These are phyloP conservation scores for Sequoiadendron giganteum DNA, from an alignment of 75 land plant species.

Conservation along the genomic window DNA sequence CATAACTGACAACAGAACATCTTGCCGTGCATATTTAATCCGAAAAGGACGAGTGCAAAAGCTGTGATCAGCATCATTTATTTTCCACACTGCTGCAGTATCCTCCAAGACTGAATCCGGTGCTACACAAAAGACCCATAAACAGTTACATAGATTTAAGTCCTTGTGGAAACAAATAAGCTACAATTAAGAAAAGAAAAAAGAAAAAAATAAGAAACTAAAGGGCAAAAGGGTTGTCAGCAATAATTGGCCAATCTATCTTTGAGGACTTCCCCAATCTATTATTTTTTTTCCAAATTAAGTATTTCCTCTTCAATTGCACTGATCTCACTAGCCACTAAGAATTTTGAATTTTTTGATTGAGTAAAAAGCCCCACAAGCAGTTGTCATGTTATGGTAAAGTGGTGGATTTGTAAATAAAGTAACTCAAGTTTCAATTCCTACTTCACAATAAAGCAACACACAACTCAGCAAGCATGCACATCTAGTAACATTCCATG, in stretches of 20 bases:
- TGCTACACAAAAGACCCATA: constrained; percentile 39
- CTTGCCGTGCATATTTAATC: constrained; percentile 85
- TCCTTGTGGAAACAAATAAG: background rate
- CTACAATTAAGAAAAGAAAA: too few relatives aligned
- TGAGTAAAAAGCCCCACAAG: background rate
- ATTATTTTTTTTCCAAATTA: background rate
- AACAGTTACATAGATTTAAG: background rate
- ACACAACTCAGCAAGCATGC: background rate
- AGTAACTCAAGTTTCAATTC: background rate
- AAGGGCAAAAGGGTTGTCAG: background rate
- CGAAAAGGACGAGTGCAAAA: constrained; percentile 74
- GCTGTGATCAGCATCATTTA: constrained; percentile 76
- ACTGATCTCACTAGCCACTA: background rate
- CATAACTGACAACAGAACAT: constrained; percentile 70
- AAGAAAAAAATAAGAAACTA: background rate
- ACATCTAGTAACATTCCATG: background rate
- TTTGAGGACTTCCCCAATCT: background rate
- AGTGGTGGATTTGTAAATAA: background rate
- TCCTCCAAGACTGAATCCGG: constrained; percentile 57
- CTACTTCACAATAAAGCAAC: background rate
- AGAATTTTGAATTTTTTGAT: background rate
- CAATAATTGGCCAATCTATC: background rate
- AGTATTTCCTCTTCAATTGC: background rate
- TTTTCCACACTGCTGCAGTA: constrained; percentile 61
- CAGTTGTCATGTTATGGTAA: background rate